Evolutionary conservation across 768 basidiomycete species (phyloP).

Genomic region (Phanerochaete carnosa): DNA sequence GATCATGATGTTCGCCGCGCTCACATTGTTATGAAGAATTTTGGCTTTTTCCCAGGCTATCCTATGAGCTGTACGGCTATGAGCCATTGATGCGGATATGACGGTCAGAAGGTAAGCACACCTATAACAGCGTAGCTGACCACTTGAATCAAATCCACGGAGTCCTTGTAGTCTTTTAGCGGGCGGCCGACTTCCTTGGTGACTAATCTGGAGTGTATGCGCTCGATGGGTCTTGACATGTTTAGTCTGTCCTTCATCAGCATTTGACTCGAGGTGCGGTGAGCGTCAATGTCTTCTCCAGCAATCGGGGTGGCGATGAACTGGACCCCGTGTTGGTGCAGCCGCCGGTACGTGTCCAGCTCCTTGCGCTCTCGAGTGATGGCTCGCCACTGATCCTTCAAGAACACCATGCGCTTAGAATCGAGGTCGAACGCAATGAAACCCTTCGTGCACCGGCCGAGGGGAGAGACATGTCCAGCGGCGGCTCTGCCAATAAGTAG

Average conservation of each 20-base stretch:
- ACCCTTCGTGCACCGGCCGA: neutral
- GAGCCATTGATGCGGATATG: neutral
- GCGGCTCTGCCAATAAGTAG: neutral
- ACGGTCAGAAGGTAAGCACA: neutral
- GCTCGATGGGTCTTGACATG: neutral
- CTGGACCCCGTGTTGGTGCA: neutral
- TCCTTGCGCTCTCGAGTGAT: neutral
- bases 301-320: neutral
- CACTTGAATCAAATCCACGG: neutral
- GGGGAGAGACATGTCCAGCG: neutral
- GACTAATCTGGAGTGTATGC: constrained; percentile 2
- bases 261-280: neutral
- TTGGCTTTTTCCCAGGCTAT: neutral
- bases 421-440: neutral
- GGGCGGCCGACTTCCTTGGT: constrained; percentile 2
- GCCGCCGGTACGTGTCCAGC: neutral
- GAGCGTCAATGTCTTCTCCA: neutral
- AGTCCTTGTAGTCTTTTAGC: neutral
- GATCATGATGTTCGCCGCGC: constrained; percentile 1
- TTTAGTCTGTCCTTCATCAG: neutral
- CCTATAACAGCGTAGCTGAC: neutral
- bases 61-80: neutral
- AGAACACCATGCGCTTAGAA: neutral
- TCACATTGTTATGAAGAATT: constrained; percentile 2
- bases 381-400: constrained; percentile 6